Evolutionary conservation across 208 protist genomes (phyloP), one percentile per base, ranked within the genome.

Genomic region (Acanthamoeba sp.): DNA sequence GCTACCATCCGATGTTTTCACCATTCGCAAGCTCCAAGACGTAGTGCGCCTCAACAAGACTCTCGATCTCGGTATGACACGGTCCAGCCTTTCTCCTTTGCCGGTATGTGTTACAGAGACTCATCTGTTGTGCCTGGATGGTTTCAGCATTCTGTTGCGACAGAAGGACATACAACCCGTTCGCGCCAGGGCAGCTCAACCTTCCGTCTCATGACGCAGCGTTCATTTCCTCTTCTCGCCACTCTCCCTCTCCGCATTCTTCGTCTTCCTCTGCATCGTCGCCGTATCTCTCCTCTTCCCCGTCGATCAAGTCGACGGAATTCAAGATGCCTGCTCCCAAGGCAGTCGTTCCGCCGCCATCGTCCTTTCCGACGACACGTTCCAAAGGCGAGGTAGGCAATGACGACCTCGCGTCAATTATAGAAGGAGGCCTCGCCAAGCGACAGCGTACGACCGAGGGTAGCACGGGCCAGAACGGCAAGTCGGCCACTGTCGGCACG

Each of bases 241-340:
- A 42, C 5, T 64, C 82, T 18, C 42, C 55, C 1, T 85, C 36
- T 52, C 10, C 76, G 12, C n/a, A 7, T 66, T 89, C 50, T 24
- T 5, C 82, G 1, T 89, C 45, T 2, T 57, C 76, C 12, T 57
- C 48, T 57, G 5, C 78, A 42, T 59, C 78, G 27, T 59, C 78
- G 22, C 20, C 45, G 3, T 9, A 7, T 57, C 57, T 38, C 2
- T 57, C 78, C 22, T 59, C 48, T 32, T 88, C 27, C 4, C 2
- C 38, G 12, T 59, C 78, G 27, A 14, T 38, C 20, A 24, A 10
- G 14, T 27, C 82, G 9, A 18, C 40, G 16, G 73, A 82, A 29
- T 82, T 82, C 27, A 82, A 82, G 42, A 38, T 82, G 73, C 73
- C 73, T 6, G 34, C 73, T 9, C 6, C 73, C 73, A 82, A 82